phyloP scores from a whole-genome alignment of 805 yeast genomes.

The Danielia reshetovae region DNA sequence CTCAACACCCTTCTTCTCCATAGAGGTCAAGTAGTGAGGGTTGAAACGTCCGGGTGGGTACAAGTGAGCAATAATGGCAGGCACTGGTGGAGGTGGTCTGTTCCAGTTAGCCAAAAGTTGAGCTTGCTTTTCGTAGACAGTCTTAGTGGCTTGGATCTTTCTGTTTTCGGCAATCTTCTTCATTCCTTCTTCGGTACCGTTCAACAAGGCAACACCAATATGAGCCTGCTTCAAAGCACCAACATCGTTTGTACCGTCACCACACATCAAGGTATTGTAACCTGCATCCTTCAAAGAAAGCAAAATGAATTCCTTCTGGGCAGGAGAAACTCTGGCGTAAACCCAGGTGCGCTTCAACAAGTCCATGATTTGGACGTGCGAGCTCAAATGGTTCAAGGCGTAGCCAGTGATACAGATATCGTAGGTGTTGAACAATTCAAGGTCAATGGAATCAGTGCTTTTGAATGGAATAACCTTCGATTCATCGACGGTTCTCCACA shows the following conservation, averaged over 20 bases:
- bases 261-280: constrained; percentile 95
- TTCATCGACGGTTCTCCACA: constrained; percentile 85
- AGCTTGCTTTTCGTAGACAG: constrained; percentile 80
- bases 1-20: constrained; percentile 78
- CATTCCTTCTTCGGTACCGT: constrained; percentile 94
- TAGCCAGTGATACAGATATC: constrained; percentile 94
- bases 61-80: constrained; percentile 83
- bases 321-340: constrained; percentile 95
- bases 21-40: constrained; percentile 81
- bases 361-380: constrained; percentile 65
- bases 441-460: constrained; percentile 53
- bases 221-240: constrained; percentile 99
- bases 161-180: constrained; percentile 82
- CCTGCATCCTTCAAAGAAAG: constrained; percentile 82
- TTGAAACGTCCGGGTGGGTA: constrained; percentile 94
- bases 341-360: constrained; percentile 92
- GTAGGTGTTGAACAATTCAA: constrained; percentile 53
- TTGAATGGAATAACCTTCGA: constrained; percentile 64
- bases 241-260: constrained; percentile 99
- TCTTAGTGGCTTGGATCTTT: constrained; percentile 57
- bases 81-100: constrained; percentile 79
- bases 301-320: constrained; percentile 89
- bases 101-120: constrained; percentile 77
- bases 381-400: constrained; percentile 66
- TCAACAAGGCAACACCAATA: constrained; percentile 94